Conservation (phyloP, 495 filamentous ascomycete species). For the Penicillium paradoxum region DNA sequence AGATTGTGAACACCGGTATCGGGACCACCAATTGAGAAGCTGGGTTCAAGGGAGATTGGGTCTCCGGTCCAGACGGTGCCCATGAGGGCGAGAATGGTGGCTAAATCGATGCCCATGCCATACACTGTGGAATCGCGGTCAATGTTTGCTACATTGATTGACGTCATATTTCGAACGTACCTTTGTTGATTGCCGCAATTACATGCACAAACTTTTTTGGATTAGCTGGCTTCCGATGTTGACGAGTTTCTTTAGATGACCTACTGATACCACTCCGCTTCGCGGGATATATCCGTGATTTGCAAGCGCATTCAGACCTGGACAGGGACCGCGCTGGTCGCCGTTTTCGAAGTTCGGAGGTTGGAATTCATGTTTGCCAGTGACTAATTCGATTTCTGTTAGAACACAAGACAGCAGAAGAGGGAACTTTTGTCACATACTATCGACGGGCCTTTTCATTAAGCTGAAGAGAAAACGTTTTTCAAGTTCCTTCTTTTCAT, state of each 20-base stretch:
- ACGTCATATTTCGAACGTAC: neutral
- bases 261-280: constrained; percentile 42
- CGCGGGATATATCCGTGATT: constrained; percentile 53
- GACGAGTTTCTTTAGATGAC: neutral
- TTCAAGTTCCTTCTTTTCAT: constrained; percentile 6
- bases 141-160: neutral
- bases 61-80: constrained; percentile 49
- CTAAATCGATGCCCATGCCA: constrained; percentile 49
- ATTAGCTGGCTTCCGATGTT: constrained; percentile 19
- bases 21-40: constrained; percentile 37
- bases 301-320: constrained; percentile 49
- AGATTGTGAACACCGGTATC: constrained; percentile 29
- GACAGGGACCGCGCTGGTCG: constrained; percentile 46
- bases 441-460: constrained; percentile 25
- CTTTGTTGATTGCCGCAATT: constrained; percentile 28
- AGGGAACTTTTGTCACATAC: constrained; percentile 9
- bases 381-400: constrained; percentile 18
- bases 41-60: constrained; percentile 33
- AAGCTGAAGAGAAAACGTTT: constrained; percentile 26
- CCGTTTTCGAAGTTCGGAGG: constrained; percentile 31
- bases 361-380: constrained; percentile 36
- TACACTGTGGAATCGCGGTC: constrained; percentile 27
- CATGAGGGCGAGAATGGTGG: constrained; percentile 45
- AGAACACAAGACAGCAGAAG: neutral
- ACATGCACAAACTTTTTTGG: constrained; percentile 22